Conservation (phyloP, 306 rosid genomes). For the Potentilla sterilis region DNA sequence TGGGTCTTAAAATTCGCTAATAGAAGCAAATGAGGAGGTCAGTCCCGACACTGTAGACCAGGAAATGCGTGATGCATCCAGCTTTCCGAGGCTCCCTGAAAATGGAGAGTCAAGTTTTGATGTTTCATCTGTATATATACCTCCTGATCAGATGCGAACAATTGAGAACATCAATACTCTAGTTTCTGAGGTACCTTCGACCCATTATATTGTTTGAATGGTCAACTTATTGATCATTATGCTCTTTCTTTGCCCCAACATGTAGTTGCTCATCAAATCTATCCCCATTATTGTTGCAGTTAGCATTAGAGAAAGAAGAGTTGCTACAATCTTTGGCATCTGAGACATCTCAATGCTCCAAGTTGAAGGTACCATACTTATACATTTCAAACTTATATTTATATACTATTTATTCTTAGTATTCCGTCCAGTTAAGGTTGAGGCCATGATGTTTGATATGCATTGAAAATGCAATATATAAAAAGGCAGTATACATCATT, state of each 20-base stretch:
- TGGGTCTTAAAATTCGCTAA: conserved; percentile 14
- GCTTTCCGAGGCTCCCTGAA: conserved; percentile 34
- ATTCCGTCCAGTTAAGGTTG: background rate
- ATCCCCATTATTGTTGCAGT: conserved; percentile 41
- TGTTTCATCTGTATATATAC: conserved; percentile 54
- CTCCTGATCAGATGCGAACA: conserved; percentile 71
- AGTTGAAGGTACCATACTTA: conserved; percentile 61
- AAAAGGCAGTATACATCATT: background rate
- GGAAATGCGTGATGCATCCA: conserved; percentile 42
- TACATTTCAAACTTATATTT: background rate
- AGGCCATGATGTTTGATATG: background rate
- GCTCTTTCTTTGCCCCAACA: background rate
- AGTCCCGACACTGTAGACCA: conserved; percentile 32
- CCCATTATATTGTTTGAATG: conserved; percentile 15
- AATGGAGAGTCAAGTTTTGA: conserved; percentile 45
- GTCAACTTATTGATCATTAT: conserved; percentile 3
- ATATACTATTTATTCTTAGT: background rate
- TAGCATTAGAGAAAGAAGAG: conserved; percentile 90
- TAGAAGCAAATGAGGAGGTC: conserved; percentile 45
- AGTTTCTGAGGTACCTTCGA: conserved; percentile 73
- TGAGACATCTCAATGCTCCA: conserved; percentile 73
- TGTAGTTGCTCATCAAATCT: background rate
- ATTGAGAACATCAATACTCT: conserved; percentile 78
- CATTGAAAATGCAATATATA: no score
- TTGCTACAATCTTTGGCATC: conserved; percentile 65